Base-by-base conservation (phyloP, 345 rosid genomes). In the Rhodamnia rubescens region DNA sequence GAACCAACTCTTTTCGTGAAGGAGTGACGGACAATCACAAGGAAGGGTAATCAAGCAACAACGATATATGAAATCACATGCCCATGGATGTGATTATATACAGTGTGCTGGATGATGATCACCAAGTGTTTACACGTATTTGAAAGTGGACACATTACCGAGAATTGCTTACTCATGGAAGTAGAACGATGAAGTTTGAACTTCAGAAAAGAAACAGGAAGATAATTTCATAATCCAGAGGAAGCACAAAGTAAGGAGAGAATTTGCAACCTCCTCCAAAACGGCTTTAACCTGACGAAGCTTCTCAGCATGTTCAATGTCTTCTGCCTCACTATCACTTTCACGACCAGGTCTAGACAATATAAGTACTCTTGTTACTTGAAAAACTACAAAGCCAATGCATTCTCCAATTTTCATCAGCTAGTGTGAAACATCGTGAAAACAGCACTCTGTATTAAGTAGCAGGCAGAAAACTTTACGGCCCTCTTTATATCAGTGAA, bases 301-400 rank as follows among this genome's bases (percentile, higher is more conserved):
- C 93, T 96, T 98, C 90, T 98, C 99, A 87, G 99, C 98, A 89
- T 98, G 99, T 90, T 98, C 99, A 86, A 94, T 84, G 90, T 95
- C 99, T 91, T 98, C 99, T 69, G 99, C 97, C 92, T 98, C 99
- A 86, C 95, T 96, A 84, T 98, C 99, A 93, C 99, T 94, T 91
- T 94, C 99, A 86, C 93, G 96, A 85, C 95, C 99, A 75, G 95
- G 90, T 87, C 99, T 96, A 82, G 36, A 85, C 78, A 84, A 88
- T 88, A 55, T 83, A 90, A 89, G 87, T 54, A 81, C 86, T 53
- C 27, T 81, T 32, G 78, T 75, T 24, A 84, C 49, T 55, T 83
- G 82, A 69, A 69, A 64, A 40, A 83, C 61, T 27, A 83, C 27
- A 27, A 11, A 54, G 8, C 78, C 78, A 32, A 18, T 16, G 78